Percentiles rank a stretch among this genome's conserved stretches.
phyloP scores from a whole-genome alignment of 352 stramenopile genomes.

The Phytopythium montanum region DNA sequence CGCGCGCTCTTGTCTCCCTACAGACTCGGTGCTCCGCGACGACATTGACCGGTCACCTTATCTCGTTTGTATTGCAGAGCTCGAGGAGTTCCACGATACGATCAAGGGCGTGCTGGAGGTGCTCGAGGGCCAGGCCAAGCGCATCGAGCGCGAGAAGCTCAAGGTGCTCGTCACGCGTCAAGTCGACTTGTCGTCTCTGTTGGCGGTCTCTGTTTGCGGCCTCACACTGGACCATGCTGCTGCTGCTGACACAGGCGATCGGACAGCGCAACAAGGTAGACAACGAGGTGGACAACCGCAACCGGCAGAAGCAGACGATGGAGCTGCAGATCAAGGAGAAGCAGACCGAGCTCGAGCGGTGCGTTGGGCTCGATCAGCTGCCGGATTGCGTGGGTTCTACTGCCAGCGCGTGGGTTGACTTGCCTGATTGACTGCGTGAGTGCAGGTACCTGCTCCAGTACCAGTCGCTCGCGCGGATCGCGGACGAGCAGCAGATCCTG shows the following conservation, averaged over 20 bases:
- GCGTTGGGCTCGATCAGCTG: background rate
- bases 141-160: slow-evolving; percentile 79
- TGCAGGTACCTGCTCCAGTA: slow-evolving; percentile 76
- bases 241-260: slow-evolving; percentile 46
- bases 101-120: slow-evolving; percentile 77
- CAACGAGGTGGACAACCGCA: slow-evolving; percentile 79
- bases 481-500: slow-evolving; percentile 73
- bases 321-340: slow-evolving; percentile 82
- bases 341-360: slow-evolving; percentile 77
- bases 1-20: slow-evolving; percentile 2
- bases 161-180: slow-evolving; percentile 33
- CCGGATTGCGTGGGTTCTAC: background rate
- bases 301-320: slow-evolving; percentile 76
- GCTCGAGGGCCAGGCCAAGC: slow-evolving; percentile 71
- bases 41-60: background rate
- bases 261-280: slow-evolving; percentile 78
- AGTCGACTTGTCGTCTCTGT: no score
- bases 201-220: no score
- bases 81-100: slow-evolving; percentile 82
- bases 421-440: no score
- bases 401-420: slow-evolving; percentile 4
- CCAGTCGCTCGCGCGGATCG: slow-evolving; percentile 73
- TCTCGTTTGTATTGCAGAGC: slow-evolving; percentile 31
- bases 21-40: background rate
- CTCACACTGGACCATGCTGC: no score